Conservation (phyloP, 2,329 filamentous ascomycete species). For the Phialocephala subalpina region DNA sequence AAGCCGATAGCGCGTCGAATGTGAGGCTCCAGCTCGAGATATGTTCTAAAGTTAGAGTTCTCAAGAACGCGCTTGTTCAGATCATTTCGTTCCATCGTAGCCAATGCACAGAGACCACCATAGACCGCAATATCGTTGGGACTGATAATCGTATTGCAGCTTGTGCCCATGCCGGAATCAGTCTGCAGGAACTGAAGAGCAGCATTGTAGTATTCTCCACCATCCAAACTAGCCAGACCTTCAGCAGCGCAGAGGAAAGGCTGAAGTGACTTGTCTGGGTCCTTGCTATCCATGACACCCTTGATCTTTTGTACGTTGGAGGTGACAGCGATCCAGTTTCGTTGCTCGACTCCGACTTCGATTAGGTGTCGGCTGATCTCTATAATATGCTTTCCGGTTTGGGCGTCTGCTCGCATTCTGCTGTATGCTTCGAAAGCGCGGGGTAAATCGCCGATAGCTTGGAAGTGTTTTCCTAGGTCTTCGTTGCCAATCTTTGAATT, state of each 20-base stretch:
- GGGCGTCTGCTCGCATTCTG: slow-evolving; percentile 91
- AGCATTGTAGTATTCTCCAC: slow-evolving; percentile 68
- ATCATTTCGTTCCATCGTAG: slow-evolving; percentile 83
- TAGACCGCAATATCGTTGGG: slow-evolving; percentile 93
- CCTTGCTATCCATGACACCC: slow-evolving; percentile 49
- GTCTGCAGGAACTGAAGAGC: slow-evolving; percentile 68
- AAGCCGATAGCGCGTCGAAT: slow-evolving; percentile 89
- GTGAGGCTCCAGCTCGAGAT: slow-evolving; percentile 92
- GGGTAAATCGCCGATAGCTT: slow-evolving; percentile 76
- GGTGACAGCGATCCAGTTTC: slow-evolving; percentile 77
- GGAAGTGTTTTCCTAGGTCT: slow-evolving; percentile 85
- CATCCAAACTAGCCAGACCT: slow-evolving; percentile 67
- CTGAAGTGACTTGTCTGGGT: slow-evolving; percentile 56
- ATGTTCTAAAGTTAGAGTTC: slow-evolving; percentile 81
- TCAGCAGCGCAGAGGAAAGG: slow-evolving; percentile 64
- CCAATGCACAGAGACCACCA: slow-evolving; percentile 87
- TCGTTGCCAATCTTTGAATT: slow-evolving; percentile 85
- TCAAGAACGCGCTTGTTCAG: slow-evolving; percentile 81
- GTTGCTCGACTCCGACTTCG: slow-evolving; percentile 76
- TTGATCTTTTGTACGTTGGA: slow-evolving; percentile 73
- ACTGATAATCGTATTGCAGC: slow-evolving; percentile 76
- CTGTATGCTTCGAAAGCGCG: slow-evolving; percentile 80
- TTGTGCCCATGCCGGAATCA: slow-evolving; percentile 54
- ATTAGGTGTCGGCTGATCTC: slow-evolving; percentile 84
- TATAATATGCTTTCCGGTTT: slow-evolving; percentile 80